phyloP scores from a whole-genome alignment of 2,329 filamentous ascomycete genomes.

The Waltergamsia citrina region DNA sequence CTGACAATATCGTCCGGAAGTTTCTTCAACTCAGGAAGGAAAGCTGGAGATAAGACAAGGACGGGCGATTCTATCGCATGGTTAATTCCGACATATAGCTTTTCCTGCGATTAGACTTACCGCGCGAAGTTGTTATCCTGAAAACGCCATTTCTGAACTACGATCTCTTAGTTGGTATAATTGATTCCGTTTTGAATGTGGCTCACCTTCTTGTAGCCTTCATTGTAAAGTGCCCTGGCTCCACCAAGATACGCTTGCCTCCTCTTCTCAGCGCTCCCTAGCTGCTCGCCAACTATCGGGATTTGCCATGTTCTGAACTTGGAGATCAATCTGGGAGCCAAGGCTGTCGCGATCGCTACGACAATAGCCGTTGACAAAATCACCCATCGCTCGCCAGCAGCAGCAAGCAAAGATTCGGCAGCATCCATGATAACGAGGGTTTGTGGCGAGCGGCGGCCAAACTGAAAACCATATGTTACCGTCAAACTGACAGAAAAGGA shows the following conservation, averaged over 20 bases:
- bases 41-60: conserved; percentile 4
- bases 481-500: no score
- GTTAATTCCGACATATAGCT: background rate
- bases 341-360: no score
- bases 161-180: background rate
- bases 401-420: no score
- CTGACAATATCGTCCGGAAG: conserved; percentile 7
- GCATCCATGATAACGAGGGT: no score
- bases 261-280: conserved; percentile 4
- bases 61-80: conserved; percentile 1
- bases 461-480: no score
- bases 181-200: background rate
- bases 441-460: no score
- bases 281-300: conserved; percentile 2
- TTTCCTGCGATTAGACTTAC: background rate
- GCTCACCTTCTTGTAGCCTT: conserved; percentile 4
- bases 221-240: conserved; percentile 4
- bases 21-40: conserved; percentile 6
- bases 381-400: no score
- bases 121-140: conserved; percentile 5
- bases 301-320: conserved; percentile 8
- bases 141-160: conserved; percentile 5
- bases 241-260: conserved; percentile 4
- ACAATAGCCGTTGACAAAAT: no score
- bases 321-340: no score